These are phyloP conservation scores for Thelonectria olida DNA, from an alignment of 2,329 filamentous ascomycete species.

Conservation along the genomic window DNA sequence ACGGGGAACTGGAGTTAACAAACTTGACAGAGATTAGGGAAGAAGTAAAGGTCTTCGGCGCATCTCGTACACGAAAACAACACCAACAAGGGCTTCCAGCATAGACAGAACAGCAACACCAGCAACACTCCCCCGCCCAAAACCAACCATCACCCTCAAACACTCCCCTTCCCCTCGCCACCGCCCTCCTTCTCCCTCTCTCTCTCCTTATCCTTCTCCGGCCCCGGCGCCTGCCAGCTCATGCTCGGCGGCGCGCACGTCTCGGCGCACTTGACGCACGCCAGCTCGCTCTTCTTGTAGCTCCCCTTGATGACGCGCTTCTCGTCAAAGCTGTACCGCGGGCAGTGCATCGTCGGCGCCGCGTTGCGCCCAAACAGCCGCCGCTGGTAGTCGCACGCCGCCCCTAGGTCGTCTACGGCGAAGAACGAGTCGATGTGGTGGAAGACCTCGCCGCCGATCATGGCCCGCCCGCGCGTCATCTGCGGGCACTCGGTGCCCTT, in stretches of 20 bases:
- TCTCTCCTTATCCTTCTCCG: slow-evolving; percentile 7
- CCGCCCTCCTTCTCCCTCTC: slow-evolving; percentile 1
- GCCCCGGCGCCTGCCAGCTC: slow-evolving; percentile 38
- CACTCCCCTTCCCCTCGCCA: not conserved
- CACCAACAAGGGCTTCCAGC: too few species aligned
- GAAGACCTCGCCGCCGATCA: slow-evolving; percentile 36
- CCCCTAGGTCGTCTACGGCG: slow-evolving; percentile 39
- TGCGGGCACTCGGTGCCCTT: slow-evolving; percentile 40
- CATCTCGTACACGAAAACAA: too few species aligned
- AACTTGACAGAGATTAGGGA: not conserved
- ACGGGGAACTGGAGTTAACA: not conserved
- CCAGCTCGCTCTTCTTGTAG: slow-evolving; percentile 37
- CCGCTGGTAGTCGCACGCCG: slow-evolving; percentile 40
- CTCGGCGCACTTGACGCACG: slow-evolving; percentile 40
- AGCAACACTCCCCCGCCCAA: not conserved
- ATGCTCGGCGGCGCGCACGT: slow-evolving; percentile 40
- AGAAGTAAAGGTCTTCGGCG: too few species aligned
- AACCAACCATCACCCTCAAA: not conserved
- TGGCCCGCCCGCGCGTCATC: slow-evolving; percentile 31
- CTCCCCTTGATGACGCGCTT: slow-evolving; percentile 38
- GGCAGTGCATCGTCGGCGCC: slow-evolving; percentile 33
- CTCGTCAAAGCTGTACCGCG: slow-evolving; percentile 39
- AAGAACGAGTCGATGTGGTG: slow-evolving; percentile 38
- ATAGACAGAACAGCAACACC: not conserved
- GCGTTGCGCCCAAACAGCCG: slow-evolving; percentile 37